Evolutionary conservation across 2,329 filamentous ascomycete genomes (phyloP), one percentile per base, ranked within the genome.

Genomic region (Alternaria novae-zelandiae): DNA sequence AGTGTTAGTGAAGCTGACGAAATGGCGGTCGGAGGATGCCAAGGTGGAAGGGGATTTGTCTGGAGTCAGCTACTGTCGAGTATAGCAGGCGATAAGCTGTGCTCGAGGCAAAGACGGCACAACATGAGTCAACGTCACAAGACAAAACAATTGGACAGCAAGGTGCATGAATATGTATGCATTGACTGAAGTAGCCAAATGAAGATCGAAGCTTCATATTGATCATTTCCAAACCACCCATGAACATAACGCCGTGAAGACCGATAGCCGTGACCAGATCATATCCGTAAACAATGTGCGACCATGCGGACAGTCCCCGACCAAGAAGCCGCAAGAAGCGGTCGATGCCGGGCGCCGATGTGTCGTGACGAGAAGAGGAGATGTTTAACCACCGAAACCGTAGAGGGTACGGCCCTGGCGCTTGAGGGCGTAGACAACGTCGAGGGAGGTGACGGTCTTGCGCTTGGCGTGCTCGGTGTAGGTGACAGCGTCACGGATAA

Each of bases 401-500:
- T 94, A 95, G 71, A 94, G 90, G 80, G 91, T 82, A 68, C 91
- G 86, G 78, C 88, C 88, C 82, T 90, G 88, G 78, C 88, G 83
- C 85, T 90, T 88, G 70, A 88, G 82, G 61, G 86, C 86, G 74
- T 89, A 88, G 80, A 89, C 87, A 41, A 89, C 87, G 73, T 89
- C 87, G 68, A 89, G 86, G 5, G 87, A 88, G 53, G 87, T 92
- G 81, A 92, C 90, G 13, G 90, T 92, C 89, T 92, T 92, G 83
- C 90, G 89, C 88, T 92, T 92, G 83, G 90, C 90, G 84, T 92
- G 90, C 85, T 92, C 90, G 59, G 90, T 92, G 85, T 92, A 92
- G 79, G 90, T 92, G 83, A 92, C 90, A 68, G 90, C 90, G 70
- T 92, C 90, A 81, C 90, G 90, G 78, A 92, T 92, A 82, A 92